Percentiles rank a stretch among this genome's conserved stretches.
Evolutionary conservation across 2,329 filamentous ascomycete genomes (phyloP).

Genomic region (Thielaviopsis cerberus): DNA sequence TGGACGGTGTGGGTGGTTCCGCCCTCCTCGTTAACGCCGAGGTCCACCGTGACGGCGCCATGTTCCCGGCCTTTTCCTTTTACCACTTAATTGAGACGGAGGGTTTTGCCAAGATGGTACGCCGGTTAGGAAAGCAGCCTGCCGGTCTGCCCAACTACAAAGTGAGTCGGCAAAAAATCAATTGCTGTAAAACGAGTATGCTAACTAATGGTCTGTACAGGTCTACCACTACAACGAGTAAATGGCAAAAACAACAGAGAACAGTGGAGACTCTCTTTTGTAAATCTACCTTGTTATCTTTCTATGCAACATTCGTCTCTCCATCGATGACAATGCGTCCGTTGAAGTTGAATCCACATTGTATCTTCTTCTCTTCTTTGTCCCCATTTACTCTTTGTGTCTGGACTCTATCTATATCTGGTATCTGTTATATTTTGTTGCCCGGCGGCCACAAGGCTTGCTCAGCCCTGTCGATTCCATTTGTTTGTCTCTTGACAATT

Average conservation of each 20-base stretch:
- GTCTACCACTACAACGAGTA: conserved; percentile 84
- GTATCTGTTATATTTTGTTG: background rate
- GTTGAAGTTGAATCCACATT: background rate
- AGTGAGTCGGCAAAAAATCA: too few species aligned
- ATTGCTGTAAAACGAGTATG: too few species aligned
- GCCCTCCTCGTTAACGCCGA: conserved; percentile 88
- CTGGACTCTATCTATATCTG: background rate
- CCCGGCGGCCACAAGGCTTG: background rate
- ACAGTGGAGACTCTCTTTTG: background rate
- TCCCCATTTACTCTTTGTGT: background rate
- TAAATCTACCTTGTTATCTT: background rate
- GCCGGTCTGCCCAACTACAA: conserved; percentile 91
- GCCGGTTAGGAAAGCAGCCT: conserved; percentile 65
- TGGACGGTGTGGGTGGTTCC: conserved; percentile 89
- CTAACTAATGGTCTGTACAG: conserved; percentile 24
- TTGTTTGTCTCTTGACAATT: background rate
- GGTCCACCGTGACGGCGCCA: conserved; percentile 89
- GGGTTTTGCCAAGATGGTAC: conserved; percentile 94
- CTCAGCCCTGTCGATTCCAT: background rate
- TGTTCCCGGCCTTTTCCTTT: conserved; percentile 94
- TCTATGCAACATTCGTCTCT: conserved; percentile 1
- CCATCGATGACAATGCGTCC: background rate
- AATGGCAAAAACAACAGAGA: conserved; percentile 14
- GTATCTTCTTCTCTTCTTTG: background rate
- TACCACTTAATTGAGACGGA: conserved; percentile 97